Percentiles rank a stretch among this genome's conserved stretches.
Evolutionary conservation across 129 eudicot species (phyloP).

Genomic region (Rutidosis leptorrhynchoides): DNA sequence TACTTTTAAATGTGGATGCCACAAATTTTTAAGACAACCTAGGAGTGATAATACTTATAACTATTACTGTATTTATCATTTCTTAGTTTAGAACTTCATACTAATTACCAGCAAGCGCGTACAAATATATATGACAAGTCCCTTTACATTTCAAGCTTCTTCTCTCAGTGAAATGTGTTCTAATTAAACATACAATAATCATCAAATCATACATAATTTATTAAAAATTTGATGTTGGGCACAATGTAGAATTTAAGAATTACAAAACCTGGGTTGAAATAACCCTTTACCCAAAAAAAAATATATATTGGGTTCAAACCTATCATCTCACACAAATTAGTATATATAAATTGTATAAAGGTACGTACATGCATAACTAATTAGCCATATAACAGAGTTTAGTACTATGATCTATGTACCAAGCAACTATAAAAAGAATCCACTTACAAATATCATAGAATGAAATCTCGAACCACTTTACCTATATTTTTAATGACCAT

Average conservation of each 20-base stretch:
- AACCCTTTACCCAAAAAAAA: too few species aligned
- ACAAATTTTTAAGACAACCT: neutral
- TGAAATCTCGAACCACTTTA: constrained; percentile 26
- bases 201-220: neutral
- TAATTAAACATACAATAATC: neutral
- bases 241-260: neutral
- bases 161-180: too few species aligned
- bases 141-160: too few species aligned
- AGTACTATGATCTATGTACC: constrained; percentile 15
- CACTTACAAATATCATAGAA: constrained; percentile 17
- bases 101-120: neutral
- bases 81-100: neutral
- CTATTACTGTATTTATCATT: neutral
- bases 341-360: constrained; percentile 8
- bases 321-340: too few species aligned
- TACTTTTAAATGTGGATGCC: neutral
- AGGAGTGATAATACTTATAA: neutral
- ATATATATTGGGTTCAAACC: too few species aligned
- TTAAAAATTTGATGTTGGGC: neutral
- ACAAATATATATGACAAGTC: neutral
- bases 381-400: constrained; percentile 19
- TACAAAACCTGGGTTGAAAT: neutral
- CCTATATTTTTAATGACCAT: constrained; percentile 14
- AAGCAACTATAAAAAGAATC: constrained; percentile 24
- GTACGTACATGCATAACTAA: constrained; percentile 18